These are phyloP conservation scores for Penicillium crustosum DNA, from an alignment of 2,329 filamentous ascomycete species.

Conservation along the genomic window DNA sequence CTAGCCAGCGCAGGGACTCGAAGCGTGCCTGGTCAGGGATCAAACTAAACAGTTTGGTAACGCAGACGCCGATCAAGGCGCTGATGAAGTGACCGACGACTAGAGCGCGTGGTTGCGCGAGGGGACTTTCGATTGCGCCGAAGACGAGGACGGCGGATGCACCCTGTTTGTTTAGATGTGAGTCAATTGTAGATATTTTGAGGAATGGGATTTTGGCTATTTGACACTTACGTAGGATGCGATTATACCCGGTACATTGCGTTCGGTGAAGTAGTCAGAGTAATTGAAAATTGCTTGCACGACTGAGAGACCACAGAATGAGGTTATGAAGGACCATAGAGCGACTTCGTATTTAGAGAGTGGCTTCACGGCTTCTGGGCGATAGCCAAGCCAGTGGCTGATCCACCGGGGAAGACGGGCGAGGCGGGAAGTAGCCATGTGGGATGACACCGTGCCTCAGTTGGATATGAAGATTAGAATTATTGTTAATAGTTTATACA, in stretches of 20 bases:
- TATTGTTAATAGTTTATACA: neutral
- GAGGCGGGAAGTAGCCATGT: slow-evolving; percentile 24
- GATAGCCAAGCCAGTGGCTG: slow-evolving; percentile 33
- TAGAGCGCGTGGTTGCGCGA: slow-evolving; percentile 35
- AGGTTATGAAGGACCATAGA: slow-evolving; percentile 30
- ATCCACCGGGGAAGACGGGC: slow-evolving; percentile 28
- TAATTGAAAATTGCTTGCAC: slow-evolving; percentile 30
- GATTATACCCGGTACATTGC: slow-evolving; percentile 29
- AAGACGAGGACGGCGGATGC: slow-evolving; percentile 37
- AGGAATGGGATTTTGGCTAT: neutral
- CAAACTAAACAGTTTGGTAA: slow-evolving; percentile 35
- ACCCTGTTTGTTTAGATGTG: slow-evolving; percentile 27
- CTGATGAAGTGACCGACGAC: slow-evolving; percentile 37
- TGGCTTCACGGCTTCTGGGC: slow-evolving; percentile 24
- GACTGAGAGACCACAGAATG: slow-evolving; percentile 29
- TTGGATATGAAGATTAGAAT: neutral
- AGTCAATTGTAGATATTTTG: neutral
- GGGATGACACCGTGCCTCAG: too few species aligned
- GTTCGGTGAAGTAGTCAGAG: slow-evolving; percentile 26
- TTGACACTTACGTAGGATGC: slow-evolving; percentile 27
- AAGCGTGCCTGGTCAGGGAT: slow-evolving; percentile 33
- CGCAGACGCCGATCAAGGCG: slow-evolving; percentile 31
- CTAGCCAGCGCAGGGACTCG: slow-evolving; percentile 32
- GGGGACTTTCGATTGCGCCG: slow-evolving; percentile 34
- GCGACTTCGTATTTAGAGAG: slow-evolving; percentile 24